Evolutionary conservation across 257 asterid genomes (phyloP).

Genomic region (Rehmannia glutinosa): DNA sequence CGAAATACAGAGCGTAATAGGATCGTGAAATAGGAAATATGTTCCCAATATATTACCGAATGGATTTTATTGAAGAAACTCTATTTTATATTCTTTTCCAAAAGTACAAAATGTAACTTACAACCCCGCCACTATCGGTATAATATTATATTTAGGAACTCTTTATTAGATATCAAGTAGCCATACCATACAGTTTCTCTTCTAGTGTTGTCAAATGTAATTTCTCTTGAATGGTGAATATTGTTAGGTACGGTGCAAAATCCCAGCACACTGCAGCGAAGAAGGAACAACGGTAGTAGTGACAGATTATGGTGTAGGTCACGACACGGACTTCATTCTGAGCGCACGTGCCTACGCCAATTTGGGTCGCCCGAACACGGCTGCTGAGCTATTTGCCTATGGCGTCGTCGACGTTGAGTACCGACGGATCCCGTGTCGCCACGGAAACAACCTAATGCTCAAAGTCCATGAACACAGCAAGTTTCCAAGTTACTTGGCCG

Average conservation of each 20-base stretch:
- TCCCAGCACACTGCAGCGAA: slow-evolving; percentile 48
- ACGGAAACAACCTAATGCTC: slow-evolving; percentile 36
- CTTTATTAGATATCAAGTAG: too few species aligned
- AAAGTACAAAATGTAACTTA: too few species aligned
- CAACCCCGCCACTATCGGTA: too few species aligned
- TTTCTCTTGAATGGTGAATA: too few species aligned
- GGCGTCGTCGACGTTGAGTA: slow-evolving; percentile 66
- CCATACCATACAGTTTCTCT: too few species aligned
- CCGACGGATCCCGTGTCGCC: slow-evolving; percentile 47
- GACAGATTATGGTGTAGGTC: slow-evolving; percentile 71
- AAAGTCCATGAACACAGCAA: slow-evolving; percentile 54
- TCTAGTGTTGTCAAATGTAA: too few species aligned
- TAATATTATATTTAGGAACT: too few species aligned
- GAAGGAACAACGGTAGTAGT: slow-evolving; percentile 60
- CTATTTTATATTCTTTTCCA: too few species aligned
- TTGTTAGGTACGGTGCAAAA: slow-evolving; percentile 62
- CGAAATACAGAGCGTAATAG: too few species aligned
- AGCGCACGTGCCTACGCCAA: slow-evolving; percentile 48
- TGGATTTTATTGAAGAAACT: too few species aligned
- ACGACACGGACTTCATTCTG: slow-evolving; percentile 61
- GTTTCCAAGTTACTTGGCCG: slow-evolving; percentile 51
- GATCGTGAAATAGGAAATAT: too few species aligned
- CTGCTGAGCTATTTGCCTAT: slow-evolving; percentile 36
- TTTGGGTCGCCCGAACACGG: slow-evolving; percentile 52
- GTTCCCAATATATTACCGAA: too few species aligned